phyloP scores from a whole-genome alignment of 2,329 filamentous ascomycete genomes.

The Tolypocladium ophioglossoides region DNA sequence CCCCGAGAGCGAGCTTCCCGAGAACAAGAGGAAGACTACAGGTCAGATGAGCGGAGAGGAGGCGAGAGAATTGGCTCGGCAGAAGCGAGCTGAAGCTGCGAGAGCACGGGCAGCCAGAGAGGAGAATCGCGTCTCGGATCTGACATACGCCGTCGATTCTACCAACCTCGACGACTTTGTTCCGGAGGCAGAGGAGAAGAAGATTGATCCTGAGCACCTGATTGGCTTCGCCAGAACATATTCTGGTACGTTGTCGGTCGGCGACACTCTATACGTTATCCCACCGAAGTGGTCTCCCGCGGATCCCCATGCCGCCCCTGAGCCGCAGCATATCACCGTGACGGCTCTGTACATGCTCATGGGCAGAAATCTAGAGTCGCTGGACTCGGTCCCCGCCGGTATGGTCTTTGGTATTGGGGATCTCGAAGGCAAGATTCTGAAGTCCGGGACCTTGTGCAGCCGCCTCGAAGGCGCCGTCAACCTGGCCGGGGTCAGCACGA shows the following conservation, averaged over 20 bases:
- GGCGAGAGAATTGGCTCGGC: conserved; percentile 74
- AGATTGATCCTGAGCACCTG: conserved; percentile 70
- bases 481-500: conserved; percentile 71
- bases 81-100: conserved; percentile 82
- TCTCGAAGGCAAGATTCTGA: conserved; percentile 85
- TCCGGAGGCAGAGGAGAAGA: conserved; percentile 40
- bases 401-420: conserved; percentile 94
- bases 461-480: conserved; percentile 80
- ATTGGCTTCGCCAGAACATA: conserved; percentile 93
- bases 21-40: conserved; percentile 60
- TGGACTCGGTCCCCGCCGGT: conserved; percentile 79
- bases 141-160: conserved; percentile 50
- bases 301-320: conserved; percentile 57
- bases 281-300: conserved; percentile 88
- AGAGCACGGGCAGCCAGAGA: conserved; percentile 55
- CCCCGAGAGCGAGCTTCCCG: conserved; percentile 80
- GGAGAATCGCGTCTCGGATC: conserved; percentile 38
- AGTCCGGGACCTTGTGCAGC: conserved; percentile 88
- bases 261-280: conserved; percentile 83
- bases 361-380: conserved; percentile 76
- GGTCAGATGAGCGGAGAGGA: conserved; percentile 79
- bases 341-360: conserved; percentile 90
- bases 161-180: conserved; percentile 45
- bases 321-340: conserved; percentile 73
- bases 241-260: conserved; percentile 80